Percentiles rank a stretch among this genome's conserved stretches.
Conservation (phyloP, 495 filamentous ascomycete genomes). For the Tuber melanosporum region DNA sequence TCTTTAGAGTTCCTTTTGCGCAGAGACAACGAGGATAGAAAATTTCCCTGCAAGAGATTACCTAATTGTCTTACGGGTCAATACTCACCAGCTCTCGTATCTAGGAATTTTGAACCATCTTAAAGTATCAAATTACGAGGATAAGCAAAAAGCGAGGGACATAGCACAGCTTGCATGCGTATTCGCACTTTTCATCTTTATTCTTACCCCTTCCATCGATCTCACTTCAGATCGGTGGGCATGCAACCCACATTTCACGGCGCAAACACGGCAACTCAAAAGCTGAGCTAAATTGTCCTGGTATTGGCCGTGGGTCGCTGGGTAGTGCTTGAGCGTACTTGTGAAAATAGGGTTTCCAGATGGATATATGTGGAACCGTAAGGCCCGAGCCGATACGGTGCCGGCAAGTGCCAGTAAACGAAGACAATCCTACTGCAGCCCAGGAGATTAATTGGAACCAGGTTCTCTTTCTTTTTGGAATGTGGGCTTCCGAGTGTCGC, state of each 20-base stretch:
- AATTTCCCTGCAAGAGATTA: not conserved
- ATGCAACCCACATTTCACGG: not conserved
- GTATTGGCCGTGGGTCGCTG: not conserved
- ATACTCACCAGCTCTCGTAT: not conserved
- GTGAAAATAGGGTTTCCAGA: not conserved
- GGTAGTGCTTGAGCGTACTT: not conserved
- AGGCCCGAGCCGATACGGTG: not conserved
- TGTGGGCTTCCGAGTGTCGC: no score
- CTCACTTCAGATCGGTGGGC: not conserved
- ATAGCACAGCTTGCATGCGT: not conserved
- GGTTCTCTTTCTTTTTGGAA: not conserved
- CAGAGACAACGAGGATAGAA: not conserved
- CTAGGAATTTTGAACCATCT: not conserved
- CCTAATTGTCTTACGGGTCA: not conserved
- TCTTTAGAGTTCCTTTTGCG: not conserved
- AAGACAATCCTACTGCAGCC: not conserved
- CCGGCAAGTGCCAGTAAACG: not conserved
- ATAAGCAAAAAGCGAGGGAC: not conserved
- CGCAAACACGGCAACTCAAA: not conserved
- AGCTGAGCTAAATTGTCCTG: not conserved
- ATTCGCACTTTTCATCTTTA: not conserved
- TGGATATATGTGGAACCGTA: not conserved
- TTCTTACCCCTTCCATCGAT: not conserved
- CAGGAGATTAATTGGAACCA: not conserved
- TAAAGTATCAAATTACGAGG: not conserved